Evolutionary conservation across 2,329 filamentous ascomycete species (phyloP).

Genomic region (Dactylellina sp.): DNA sequence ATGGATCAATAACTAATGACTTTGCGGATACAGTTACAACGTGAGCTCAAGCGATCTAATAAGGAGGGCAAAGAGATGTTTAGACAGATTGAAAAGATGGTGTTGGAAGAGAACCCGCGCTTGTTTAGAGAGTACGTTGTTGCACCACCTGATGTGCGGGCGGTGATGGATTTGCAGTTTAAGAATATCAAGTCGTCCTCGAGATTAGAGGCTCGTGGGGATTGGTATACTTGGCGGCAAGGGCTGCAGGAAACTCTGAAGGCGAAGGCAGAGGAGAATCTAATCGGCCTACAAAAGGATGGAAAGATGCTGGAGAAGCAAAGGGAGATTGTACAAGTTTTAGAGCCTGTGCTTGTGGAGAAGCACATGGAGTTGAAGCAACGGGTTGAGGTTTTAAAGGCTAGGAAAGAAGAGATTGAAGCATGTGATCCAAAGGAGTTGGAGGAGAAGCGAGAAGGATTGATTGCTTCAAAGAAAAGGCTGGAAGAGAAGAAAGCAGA

Average conservation of each 20-base stretch:
- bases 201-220: slow-evolving; percentile 87
- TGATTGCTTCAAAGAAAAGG: slow-evolving; percentile 74
- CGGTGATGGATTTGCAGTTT: slow-evolving; percentile 94
- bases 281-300: slow-evolving; percentile 81
- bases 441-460: slow-evolving; percentile 75
- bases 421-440: slow-evolving; percentile 85
- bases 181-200: slow-evolving; percentile 97
- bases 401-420: slow-evolving; percentile 78
- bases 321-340: slow-evolving; percentile 74
- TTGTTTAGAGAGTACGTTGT: slow-evolving; percentile 92
- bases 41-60: slow-evolving; percentile 96
- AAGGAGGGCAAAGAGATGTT: slow-evolving; percentile 91
- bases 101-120: slow-evolving; percentile 87
- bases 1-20: slow-evolving; percentile 60
- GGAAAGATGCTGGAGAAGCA: slow-evolving; percentile 75
- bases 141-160: slow-evolving; percentile 82
- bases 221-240: slow-evolving; percentile 98
- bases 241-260: slow-evolving; percentile 85
- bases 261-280: slow-evolving; percentile 80
- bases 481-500: slow-evolving; percentile 76
- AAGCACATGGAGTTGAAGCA: slow-evolving; percentile 72
- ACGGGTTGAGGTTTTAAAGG: slow-evolving; percentile 76
- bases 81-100: slow-evolving; percentile 88
- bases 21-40: slow-evolving; percentile 73
- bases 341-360: slow-evolving; percentile 74